A percentile compares a stretch with the other conserved stretches of the same genome.
These are phyloP conservation scores for Choiromyces venosus DNA, from an alignment of 495 filamentous ascomycete genomes.

Conservation along the genomic window DNA sequence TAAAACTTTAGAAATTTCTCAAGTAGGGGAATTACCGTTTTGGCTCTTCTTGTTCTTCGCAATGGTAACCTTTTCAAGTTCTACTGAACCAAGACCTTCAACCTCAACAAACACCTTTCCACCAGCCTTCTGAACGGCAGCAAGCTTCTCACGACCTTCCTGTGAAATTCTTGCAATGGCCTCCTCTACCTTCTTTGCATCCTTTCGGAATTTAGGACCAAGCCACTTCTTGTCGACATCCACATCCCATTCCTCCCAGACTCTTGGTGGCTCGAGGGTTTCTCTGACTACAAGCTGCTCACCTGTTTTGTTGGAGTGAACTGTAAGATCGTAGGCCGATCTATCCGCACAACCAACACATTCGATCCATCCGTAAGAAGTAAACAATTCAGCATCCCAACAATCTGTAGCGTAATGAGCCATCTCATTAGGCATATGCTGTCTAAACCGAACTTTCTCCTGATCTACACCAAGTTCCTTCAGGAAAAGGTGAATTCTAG, in stretches of 20 bases:
- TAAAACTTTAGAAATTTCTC: background rate
- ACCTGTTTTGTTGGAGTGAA: conserved; percentile 60
- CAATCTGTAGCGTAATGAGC: conserved; percentile 66
- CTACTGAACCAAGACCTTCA: conserved; percentile 54
- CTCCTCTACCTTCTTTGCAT: conserved; percentile 56
- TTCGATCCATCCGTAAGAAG: conserved; percentile 65
- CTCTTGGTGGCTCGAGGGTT: conserved; percentile 52
- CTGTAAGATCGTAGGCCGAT: conserved; percentile 61
- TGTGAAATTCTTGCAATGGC: conserved; percentile 55
- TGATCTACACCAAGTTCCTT: conserved; percentile 57
- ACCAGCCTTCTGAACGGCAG: conserved; percentile 48
- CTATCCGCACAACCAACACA: conserved; percentile 66
- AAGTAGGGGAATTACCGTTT: conserved; percentile 41
- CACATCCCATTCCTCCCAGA: conserved; percentile 57
- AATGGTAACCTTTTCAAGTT: conserved; percentile 54
- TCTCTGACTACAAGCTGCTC: conserved; percentile 56
- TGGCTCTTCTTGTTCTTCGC: conserved; percentile 55
- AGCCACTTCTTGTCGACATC: conserved; percentile 61
- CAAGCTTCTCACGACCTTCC: conserved; percentile 52
- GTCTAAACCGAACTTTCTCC: conserved; percentile 60
- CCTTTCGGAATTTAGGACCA: conserved; percentile 60
- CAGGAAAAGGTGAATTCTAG: conserved; percentile 60
- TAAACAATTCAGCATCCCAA: conserved; percentile 64
- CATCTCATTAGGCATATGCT: conserved; percentile 71
- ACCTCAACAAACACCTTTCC: conserved; percentile 56